Evolutionary conservation across 768 basidiomycete genomes (phyloP).

Genomic region (Leccinum disarticulatum): DNA sequence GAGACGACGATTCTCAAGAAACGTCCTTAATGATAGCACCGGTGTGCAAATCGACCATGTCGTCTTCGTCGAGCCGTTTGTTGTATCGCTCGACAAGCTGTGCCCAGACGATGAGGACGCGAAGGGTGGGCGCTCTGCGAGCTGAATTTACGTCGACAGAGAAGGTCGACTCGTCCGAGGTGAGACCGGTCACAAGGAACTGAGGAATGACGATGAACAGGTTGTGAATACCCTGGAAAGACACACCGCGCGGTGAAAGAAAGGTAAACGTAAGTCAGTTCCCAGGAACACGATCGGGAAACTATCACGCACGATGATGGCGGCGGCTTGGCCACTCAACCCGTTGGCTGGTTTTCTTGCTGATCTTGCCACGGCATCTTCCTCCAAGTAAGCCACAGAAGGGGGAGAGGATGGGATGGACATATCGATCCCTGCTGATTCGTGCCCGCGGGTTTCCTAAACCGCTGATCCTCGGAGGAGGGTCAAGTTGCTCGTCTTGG

Average conservation of each 20-base stretch:
- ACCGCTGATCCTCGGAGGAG: constrained; percentile 31
- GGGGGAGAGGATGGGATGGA: constrained; percentile 12
- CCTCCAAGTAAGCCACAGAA: constrained; percentile 16
- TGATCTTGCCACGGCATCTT: constrained; percentile 18
- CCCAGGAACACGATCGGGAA: constrained; percentile 3
- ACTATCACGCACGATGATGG: constrained; percentile 64
- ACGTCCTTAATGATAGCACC: no score
- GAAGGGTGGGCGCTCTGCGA: no score
- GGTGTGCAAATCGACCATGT: no score
- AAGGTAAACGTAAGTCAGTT: neutral
- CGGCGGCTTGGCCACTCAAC: constrained; percentile 82
- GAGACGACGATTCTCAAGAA: no score
- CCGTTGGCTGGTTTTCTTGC: constrained; percentile 26
- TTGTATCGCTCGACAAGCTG: no score
- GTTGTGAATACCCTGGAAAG: constrained; percentile 85
- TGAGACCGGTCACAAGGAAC: constrained; percentile 85
- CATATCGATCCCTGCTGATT: constrained; percentile 47
- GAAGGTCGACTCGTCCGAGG: no score
- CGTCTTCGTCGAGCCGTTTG: no score
- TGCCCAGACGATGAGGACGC: no score
- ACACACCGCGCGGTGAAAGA: neutral
- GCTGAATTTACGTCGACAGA: no score
- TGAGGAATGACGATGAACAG: constrained; percentile 93
- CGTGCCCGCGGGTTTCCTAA: constrained; percentile 46
- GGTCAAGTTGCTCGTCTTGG: constrained; percentile 13